These are phyloP conservation scores for Fraxinus velutina DNA, from an alignment of 305 asterid genomes.

Conservation along the genomic window DNA sequence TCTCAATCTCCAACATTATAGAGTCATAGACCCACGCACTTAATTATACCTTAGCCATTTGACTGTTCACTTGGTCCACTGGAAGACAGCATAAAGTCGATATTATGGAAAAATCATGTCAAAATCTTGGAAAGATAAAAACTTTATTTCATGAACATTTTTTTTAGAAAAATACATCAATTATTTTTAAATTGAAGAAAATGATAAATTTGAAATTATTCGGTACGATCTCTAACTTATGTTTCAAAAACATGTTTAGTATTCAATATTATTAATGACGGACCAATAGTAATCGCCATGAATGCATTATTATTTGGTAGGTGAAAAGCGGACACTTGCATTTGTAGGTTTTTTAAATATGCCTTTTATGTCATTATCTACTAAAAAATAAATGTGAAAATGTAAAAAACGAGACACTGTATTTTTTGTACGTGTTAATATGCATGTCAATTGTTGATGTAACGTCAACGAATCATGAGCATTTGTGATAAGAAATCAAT, in stretches of 20 bases:
- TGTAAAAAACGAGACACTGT: background rate
- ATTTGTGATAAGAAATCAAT: background rate
- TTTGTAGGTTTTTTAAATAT: background rate
- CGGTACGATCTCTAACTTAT: background rate
- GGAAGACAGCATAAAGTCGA: background rate
- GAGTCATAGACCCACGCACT: background rate
- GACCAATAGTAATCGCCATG: background rate
- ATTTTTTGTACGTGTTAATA: background rate
- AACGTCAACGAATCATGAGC: background rate
- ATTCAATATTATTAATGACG: background rate
- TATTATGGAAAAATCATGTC: background rate
- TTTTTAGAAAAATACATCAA: background rate
- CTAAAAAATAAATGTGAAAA: background rate
- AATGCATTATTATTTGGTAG: background rate
- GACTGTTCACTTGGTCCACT: background rate
- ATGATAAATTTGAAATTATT: background rate
- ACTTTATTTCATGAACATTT: background rate
- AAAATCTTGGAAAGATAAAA: background rate
- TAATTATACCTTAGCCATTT: background rate
- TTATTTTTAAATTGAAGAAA: background rate
- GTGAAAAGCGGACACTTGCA: background rate
- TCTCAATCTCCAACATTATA: background rate
- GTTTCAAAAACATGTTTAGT: background rate
- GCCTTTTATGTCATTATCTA: background rate
- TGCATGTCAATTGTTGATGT: background rate